These are phyloP conservation scores for Coccinonectria pachysandricola DNA, from an alignment of 2,329 filamentous ascomycete genomes.

Conservation along the genomic window DNA sequence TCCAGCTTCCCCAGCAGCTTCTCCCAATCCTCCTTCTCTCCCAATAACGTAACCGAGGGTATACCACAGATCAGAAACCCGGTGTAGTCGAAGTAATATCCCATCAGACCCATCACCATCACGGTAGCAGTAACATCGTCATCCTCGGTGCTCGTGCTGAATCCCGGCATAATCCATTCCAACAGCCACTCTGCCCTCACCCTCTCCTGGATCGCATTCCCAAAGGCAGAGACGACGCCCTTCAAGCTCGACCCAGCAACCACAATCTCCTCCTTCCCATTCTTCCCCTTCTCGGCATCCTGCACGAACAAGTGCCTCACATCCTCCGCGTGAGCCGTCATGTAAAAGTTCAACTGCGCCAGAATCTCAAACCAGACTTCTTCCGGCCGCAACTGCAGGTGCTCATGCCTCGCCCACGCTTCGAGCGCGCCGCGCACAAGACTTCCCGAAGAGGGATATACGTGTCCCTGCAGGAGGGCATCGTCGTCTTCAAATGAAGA, in stretches of 20 bases:
- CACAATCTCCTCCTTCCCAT: conserved; percentile 30
- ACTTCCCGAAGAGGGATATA: conserved; percentile 26
- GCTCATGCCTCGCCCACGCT: conserved; percentile 39
- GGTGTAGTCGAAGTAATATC: conserved; percentile 29
- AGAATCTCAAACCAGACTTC: conserved; percentile 47
- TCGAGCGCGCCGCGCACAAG: conserved; percentile 35
- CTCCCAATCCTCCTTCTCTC: conserved; percentile 29
- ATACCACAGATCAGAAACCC: conserved; percentile 31
- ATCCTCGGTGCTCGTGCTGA: conserved; percentile 28
- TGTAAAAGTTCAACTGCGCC: conserved; percentile 39
- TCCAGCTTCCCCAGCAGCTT: conserved; percentile 31
- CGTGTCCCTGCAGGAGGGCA: conserved; percentile 6
- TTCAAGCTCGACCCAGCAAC: conserved; percentile 18
- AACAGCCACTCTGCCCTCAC: conserved; percentile 30
- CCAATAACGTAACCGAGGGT: conserved; percentile 31
- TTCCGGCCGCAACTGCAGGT: conserved; percentile 40
- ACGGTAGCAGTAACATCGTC: conserved; percentile 32
- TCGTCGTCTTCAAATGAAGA: conserved; percentile 18
- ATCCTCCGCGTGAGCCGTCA: conserved; percentile 36
- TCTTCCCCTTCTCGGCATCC: no score
- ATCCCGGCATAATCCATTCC: conserved; percentile 32
- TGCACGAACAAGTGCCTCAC: conserved; percentile 35
- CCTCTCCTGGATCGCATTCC: conserved; percentile 29
- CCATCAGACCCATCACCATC: conserved; percentile 34
- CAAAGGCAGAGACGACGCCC: conserved; percentile 21